phyloP scores from a whole-genome alignment of 2,329 filamentous ascomycete species.

The Byssoonygena ceratinophila region DNA sequence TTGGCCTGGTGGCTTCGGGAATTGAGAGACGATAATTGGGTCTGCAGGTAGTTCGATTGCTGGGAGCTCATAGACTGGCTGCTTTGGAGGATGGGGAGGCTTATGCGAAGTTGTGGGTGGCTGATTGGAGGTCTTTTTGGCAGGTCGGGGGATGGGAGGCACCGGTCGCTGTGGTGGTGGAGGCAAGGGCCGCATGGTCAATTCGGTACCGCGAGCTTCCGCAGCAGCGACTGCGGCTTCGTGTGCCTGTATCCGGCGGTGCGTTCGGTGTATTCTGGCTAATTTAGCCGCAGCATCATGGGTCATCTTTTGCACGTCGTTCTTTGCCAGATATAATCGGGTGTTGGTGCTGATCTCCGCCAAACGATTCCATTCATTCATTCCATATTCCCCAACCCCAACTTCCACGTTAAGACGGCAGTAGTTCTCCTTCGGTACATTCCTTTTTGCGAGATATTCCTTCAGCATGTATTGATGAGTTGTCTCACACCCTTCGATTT shows the following conservation, averaged over 20 bases:
- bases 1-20: slow-evolving; percentile 22
- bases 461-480: slow-evolving; percentile 79
- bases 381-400: slow-evolving; percentile 90
- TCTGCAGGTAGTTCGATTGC: slow-evolving; percentile 53
- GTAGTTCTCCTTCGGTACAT: slow-evolving; percentile 81
- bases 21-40: slow-evolving; percentile 31
- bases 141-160: slow-evolving; percentile 23
- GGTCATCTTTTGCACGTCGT: slow-evolving; percentile 66
- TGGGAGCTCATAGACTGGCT: slow-evolving; percentile 27
- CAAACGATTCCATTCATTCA: slow-evolving; percentile 96
- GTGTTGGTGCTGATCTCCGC: slow-evolving; percentile 92
- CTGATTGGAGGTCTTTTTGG: slow-evolving; percentile 25
- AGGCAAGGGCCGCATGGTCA: slow-evolving; percentile 11
- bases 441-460: slow-evolving; percentile 63
- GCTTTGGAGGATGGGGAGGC: slow-evolving; percentile 25
- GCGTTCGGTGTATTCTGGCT: slow-evolving; percentile 70
- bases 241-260: slow-evolving; percentile 52
- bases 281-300: slow-evolving; percentile 67
- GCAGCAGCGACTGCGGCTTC: slow-evolving; percentile 27
- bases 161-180: slow-evolving; percentile 21
- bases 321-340: slow-evolving; percentile 64
- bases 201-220: slow-evolving; percentile 18
- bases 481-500: slow-evolving; percentile 90
- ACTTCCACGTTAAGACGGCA: slow-evolving; percentile 95
- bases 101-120: slow-evolving; percentile 25